Percentiles rank a stretch among this genome's conserved stretches.
These are phyloP conservation scores for Rhynchospora tenuis DNA, from an alignment of 176 grass and related monocot genomes.

Conservation along the genomic window DNA sequence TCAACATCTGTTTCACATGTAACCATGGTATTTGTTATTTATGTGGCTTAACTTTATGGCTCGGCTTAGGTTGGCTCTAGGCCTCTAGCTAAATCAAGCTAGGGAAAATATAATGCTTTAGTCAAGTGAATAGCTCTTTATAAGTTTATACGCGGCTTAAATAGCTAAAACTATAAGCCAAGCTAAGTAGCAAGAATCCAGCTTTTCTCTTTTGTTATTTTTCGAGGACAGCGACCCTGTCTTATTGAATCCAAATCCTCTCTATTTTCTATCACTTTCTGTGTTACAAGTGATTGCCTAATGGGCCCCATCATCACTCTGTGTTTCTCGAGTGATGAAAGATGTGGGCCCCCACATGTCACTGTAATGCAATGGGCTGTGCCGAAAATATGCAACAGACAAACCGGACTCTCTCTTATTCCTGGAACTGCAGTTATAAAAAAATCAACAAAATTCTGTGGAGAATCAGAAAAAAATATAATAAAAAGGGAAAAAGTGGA, in stretches of 20 bases:
- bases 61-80: neutral
- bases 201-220: neutral
- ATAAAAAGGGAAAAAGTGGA: neutral
- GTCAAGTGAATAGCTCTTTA: neutral
- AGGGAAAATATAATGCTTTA: neutral
- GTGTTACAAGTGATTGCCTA: neutral
- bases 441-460: neutral
- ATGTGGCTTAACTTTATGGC: neutral
- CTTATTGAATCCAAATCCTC: neutral
- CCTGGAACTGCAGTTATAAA: neutral
- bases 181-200: neutral
- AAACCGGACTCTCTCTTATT: neutral
- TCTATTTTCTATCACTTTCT: neutral
- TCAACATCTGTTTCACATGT: conserved; percentile 30
- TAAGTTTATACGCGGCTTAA: too few relatives aligned
- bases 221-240: neutral
- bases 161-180: neutral
- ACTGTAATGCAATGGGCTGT: neutral
- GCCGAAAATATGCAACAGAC: neutral
- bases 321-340: neutral
- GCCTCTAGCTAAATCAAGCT: neutral
- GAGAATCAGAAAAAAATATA: neutral
- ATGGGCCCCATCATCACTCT: neutral
- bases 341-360: neutral
- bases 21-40: neutral